These are phyloP conservation scores for Polyporus arcularius DNA, from an alignment of 768 basidiomycete species.

Conservation along the genomic window DNA sequence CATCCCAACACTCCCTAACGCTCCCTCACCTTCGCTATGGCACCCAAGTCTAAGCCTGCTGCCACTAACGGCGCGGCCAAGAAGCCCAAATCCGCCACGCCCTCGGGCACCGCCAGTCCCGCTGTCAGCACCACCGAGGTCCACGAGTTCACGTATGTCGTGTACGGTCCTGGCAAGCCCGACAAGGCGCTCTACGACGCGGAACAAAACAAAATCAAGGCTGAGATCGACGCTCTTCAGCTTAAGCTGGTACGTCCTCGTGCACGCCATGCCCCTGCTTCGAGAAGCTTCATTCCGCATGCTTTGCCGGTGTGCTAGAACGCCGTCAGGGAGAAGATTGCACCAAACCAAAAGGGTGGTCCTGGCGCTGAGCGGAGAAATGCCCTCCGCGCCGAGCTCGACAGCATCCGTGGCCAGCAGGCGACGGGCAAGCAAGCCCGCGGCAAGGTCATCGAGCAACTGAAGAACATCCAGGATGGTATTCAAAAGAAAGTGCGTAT, in stretches of 20 bases:
- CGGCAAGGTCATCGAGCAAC: slow-evolving; percentile 72
- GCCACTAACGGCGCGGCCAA: slow-evolving; percentile 41
- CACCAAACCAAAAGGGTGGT: slow-evolving; percentile 57
- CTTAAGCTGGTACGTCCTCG: slow-evolving; percentile 68
- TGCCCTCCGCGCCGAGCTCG: slow-evolving; percentile 78
- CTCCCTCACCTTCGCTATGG: slow-evolving; percentile 32
- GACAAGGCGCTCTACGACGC: slow-evolving; percentile 84
- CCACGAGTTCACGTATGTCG: slow-evolving; percentile 14
- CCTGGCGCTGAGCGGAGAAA: slow-evolving; percentile 71
- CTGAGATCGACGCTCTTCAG: slow-evolving; percentile 83
- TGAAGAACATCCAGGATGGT: slow-evolving; percentile 75
- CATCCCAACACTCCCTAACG: slow-evolving; percentile 6
- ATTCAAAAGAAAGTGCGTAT: slow-evolving; percentile 76
- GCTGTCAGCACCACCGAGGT: slow-evolving; percentile 30
- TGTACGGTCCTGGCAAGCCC: slow-evolving; percentile 58
- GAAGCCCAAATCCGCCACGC: slow-evolving; percentile 39
- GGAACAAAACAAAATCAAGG: slow-evolving; percentile 82
- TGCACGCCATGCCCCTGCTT: background rate
- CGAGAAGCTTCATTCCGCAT: background rate
- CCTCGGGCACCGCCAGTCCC: slow-evolving; percentile 38
- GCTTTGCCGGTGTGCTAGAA: slow-evolving; percentile 44
- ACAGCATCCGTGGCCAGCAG: slow-evolving; percentile 76
- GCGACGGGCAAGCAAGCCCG: slow-evolving; percentile 72
- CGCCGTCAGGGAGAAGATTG: slow-evolving; percentile 75
- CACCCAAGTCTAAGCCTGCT: slow-evolving; percentile 57